A percentile compares a stretch with the other conserved stretches of the same genome.
These are phyloP conservation scores for Quercus variabilis DNA, from an alignment of 306 rosid species.

Conservation along the genomic window DNA sequence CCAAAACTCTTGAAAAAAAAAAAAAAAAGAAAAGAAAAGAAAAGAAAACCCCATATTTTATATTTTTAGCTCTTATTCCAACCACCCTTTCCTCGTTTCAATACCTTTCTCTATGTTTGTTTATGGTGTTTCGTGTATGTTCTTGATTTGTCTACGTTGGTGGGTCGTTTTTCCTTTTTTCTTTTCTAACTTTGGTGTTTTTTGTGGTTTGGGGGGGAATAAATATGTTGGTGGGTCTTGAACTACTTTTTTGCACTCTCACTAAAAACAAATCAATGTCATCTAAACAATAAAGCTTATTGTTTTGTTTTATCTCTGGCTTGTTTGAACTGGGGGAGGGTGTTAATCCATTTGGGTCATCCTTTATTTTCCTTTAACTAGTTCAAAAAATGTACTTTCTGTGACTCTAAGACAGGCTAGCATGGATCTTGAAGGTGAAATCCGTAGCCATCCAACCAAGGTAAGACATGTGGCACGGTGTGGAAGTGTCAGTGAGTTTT, in stretches of 20 bases:
- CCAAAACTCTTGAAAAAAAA: too few species aligned
- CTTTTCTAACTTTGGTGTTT: not conserved
- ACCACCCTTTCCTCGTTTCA: slow-evolving; percentile 27
- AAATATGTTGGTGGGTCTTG: slow-evolving; percentile 40
- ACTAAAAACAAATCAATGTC: not conserved
- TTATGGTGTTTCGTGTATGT: slow-evolving; percentile 39
- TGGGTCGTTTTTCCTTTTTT: slow-evolving; percentile 11
- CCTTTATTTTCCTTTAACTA: slow-evolving; percentile 22
- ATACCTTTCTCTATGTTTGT: slow-evolving; percentile 22
- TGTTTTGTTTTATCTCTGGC: slow-evolving; percentile 16
- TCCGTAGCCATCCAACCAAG: slow-evolving; percentile 54
- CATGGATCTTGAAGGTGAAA: slow-evolving; percentile 83
- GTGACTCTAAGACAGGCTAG: slow-evolving; percentile 25
- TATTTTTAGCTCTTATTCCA: slow-evolving; percentile 36
- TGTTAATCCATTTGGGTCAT: slow-evolving; percentile 30
- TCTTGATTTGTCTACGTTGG: slow-evolving; percentile 59
- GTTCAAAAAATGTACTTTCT: slow-evolving; percentile 34
- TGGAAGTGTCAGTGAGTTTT: not conserved
- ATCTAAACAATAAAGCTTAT: not conserved
- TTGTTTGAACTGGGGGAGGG: slow-evolving; percentile 42
- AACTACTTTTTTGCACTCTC: slow-evolving; percentile 9
- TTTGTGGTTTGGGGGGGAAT: not conserved
- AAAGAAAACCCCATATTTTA: slow-evolving; percentile 15
- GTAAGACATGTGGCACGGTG: slow-evolving; percentile 34
- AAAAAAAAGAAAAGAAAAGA: not conserved